Percentiles rank a stretch among this genome's conserved stretches.
phyloP scores from a whole-genome alignment of 495 filamentous ascomycete genomes.

The Aspergillus cavernicola region DNA sequence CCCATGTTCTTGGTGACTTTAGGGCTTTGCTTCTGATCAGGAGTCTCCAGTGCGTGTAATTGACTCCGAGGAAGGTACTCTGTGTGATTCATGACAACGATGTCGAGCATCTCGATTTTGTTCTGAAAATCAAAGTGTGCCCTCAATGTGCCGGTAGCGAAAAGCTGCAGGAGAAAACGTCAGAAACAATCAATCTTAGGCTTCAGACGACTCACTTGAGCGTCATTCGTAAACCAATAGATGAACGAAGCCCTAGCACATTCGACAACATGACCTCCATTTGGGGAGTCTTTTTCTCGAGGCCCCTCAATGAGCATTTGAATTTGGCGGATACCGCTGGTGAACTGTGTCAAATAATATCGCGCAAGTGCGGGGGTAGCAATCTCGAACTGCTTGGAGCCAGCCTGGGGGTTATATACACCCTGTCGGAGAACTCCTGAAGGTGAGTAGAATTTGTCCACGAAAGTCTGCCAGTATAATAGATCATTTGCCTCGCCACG shows the following conservation, averaged over 20 bases:
- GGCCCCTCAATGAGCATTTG: constrained; percentile 65
- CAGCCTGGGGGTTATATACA: constrained; percentile 48
- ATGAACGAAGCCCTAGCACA: constrained; percentile 59
- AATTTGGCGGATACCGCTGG: constrained; percentile 75
- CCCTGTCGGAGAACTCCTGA: constrained; percentile 65
- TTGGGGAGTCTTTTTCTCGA: constrained; percentile 52
- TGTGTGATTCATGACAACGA: constrained; percentile 57
- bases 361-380: constrained; percentile 68
- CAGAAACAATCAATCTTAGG: constrained; percentile 6
- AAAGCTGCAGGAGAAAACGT: constrained; percentile 52
- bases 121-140: constrained; percentile 65
- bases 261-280: constrained; percentile 63
- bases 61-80: constrained; percentile 63
- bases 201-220: constrained; percentile 52
- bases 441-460: constrained; percentile 70
- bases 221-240: constrained; percentile 69
- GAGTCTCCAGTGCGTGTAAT: constrained; percentile 45
- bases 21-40: constrained; percentile 66
- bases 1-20: constrained; percentile 58
- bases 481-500: constrained; percentile 58
- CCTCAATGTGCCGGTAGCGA: constrained; percentile 57
- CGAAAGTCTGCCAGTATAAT: constrained; percentile 69
- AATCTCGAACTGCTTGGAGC: constrained; percentile 73
- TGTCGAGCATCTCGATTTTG: constrained; percentile 70
- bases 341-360: constrained; percentile 78